These are phyloP conservation scores for Apophysomyces sp. DNA, from an alignment of 371 early-diverging fungal species.

Conservation along the genomic window DNA sequence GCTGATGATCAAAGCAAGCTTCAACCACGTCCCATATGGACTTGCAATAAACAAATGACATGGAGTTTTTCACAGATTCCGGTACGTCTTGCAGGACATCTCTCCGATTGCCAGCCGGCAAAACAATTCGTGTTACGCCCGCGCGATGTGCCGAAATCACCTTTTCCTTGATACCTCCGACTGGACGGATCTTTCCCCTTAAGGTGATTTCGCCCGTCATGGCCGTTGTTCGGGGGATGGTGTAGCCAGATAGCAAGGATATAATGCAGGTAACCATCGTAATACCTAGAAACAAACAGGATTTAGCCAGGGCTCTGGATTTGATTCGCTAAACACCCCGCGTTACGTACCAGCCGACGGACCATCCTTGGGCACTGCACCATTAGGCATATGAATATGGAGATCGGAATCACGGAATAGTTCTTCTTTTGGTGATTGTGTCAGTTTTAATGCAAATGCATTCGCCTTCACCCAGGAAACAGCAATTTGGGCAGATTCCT, in stretches of 20 bases:
- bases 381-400: slow-evolving; percentile 85
- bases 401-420: slow-evolving; percentile 62
- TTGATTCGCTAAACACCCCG: no score
- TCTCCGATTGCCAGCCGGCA: slow-evolving; percentile 54
- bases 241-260: slow-evolving; percentile 62
- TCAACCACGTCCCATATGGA: slow-evolving; percentile 67
- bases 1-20: slow-evolving; percentile 49
- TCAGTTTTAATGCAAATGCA: slow-evolving; percentile 59
- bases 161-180: slow-evolving; percentile 91
- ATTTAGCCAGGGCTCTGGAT: no score
- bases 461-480: slow-evolving; percentile 81
- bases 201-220: slow-evolving; percentile 93
- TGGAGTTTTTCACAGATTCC: slow-evolving; percentile 51
- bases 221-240: slow-evolving; percentile 57
- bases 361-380: slow-evolving; percentile 86
- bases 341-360: slow-evolving; percentile 55
- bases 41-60: slow-evolving; percentile 67
- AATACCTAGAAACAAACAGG: no score
- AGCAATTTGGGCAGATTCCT: slow-evolving; percentile 83
- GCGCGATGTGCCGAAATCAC: slow-evolving; percentile 82
- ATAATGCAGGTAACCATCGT: slow-evolving; percentile 76
- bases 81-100: slow-evolving; percentile 68
- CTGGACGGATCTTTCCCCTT: slow-evolving; percentile 79
- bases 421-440: slow-evolving; percentile 31
- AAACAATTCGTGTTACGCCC: slow-evolving; percentile 57